phyloP scores from a whole-genome alignment of 352 stramenopile genomes.

The Elongisporangium senticosum region DNA sequence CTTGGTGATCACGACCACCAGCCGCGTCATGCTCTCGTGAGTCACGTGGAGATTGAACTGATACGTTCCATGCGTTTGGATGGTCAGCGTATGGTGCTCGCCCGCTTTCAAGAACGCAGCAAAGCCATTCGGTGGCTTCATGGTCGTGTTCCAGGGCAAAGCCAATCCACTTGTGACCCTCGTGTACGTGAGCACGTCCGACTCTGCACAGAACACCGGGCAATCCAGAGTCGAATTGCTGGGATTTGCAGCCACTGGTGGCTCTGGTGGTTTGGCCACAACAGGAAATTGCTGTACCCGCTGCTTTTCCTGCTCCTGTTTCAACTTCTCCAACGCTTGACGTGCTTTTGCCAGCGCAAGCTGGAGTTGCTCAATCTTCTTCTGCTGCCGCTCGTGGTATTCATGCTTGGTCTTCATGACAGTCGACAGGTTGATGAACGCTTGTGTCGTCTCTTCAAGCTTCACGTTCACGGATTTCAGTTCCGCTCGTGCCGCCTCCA shows the following conservation, averaged over 20 bases:
- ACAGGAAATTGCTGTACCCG: background rate
- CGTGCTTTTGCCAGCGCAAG: background rate
- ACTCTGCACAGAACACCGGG: no score
- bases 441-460: conserved; percentile 1
- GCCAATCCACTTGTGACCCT: no score
- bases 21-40: conserved; percentile 21
- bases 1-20: conserved; percentile 15
- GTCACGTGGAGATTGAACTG: conserved; percentile 37
- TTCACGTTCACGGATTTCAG: conserved; percentile 1
- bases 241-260: background rate
- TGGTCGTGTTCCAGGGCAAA: background rate
- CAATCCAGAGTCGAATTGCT: conserved; percentile 1
- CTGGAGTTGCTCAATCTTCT: conserved; percentile 15
- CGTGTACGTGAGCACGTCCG: no score
- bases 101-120: background rate
- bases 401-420: background rate
- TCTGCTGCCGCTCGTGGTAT: conserved; percentile 8
- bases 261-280: no score
- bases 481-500: conserved; percentile 7
- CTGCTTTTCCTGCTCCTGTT: conserved; percentile 18
- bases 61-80: conserved; percentile 29
- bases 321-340: no score
- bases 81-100: conserved; percentile 4
- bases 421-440: background rate
- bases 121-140: conserved; percentile 2